These are phyloP conservation scores for Corymbia calophylla DNA, from an alignment of 441 rosid species.

Conservation along the genomic window DNA sequence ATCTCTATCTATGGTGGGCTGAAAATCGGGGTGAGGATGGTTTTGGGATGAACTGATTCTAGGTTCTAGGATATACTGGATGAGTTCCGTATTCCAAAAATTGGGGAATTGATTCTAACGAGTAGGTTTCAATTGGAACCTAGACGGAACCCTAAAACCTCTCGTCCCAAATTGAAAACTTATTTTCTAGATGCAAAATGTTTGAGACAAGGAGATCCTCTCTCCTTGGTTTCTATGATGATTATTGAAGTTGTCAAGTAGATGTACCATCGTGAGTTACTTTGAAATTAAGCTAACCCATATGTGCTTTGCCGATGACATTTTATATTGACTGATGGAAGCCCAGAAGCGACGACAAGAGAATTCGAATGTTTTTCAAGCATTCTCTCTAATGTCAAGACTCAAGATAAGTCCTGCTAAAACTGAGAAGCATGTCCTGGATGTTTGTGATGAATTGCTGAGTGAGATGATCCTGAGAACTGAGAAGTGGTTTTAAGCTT, in stretches of 20 bases:
- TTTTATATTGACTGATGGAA: not conserved
- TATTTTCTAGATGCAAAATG: not conserved
- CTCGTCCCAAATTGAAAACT: not conserved
- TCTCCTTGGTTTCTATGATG: not conserved
- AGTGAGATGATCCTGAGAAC: not conserved
- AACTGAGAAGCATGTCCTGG: not conserved
- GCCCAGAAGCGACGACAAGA: accelerated
- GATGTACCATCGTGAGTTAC: not conserved
- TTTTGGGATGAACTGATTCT: no score
- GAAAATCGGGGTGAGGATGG: not conserved
- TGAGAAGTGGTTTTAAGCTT: not conserved
- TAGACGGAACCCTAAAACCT: accelerated
- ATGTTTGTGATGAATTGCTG: not conserved
- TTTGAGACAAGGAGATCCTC: accelerated
- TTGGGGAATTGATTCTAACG: accelerated
- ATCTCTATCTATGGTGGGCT: not conserved
- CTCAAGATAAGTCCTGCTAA: not conserved
- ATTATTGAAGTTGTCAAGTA: not conserved
- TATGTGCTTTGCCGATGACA: accelerated
- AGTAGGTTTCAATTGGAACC: accelerated
- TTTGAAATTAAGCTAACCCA: accelerated
- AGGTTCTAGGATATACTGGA: accelerated
- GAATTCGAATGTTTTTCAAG: not conserved
- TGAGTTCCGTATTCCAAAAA: accelerated
- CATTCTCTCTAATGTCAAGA: not conserved